phyloP scores from a whole-genome alignment of 139 green algal genomes.

The Microglena sp. region DNA sequence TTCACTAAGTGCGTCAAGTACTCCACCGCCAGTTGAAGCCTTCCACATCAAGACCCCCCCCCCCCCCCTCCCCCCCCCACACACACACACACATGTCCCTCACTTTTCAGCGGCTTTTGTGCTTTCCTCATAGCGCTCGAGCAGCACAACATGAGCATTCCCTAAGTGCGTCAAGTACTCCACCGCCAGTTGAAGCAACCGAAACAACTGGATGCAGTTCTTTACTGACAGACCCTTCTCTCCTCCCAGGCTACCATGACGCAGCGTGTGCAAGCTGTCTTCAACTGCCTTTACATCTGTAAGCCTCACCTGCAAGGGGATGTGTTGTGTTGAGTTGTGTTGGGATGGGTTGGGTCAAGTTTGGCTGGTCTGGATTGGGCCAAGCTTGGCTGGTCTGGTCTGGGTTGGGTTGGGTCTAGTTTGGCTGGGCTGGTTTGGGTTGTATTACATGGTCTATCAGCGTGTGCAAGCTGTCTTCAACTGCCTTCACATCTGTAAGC shows the following conservation, averaged over 20 bases:
- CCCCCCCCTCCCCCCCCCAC: too few relatives aligned
- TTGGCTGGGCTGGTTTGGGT: neutral
- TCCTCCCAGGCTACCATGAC: slow-evolving; percentile 13
- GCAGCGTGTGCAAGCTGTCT: slow-evolving; percentile 29
- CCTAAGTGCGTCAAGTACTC: slow-evolving; percentile 34
- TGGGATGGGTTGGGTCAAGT: neutral
- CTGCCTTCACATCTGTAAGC: slow-evolving; percentile 20
- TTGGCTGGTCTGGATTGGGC: neutral
- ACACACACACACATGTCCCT: too few relatives aligned
- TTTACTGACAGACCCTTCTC: slow-evolving; percentile 14
- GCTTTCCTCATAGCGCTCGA: too few relatives aligned
- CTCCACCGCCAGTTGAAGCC: too few relatives aligned
- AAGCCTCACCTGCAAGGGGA: slow-evolving; percentile 16
- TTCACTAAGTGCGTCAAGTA: too few relatives aligned
- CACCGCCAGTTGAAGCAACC: slow-evolving; percentile 33
- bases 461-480: slow-evolving; percentile 26
- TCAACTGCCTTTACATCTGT: slow-evolving; percentile 31
- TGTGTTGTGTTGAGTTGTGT: neutral
- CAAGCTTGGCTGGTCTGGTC: neutral
- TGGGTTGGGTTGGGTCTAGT: neutral
- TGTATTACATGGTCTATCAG: slow-evolving; percentile 12
- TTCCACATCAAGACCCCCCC: too few relatives aligned
- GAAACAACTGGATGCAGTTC: slow-evolving; percentile 37
- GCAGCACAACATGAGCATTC: slow-evolving; percentile 20
- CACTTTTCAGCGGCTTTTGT: too few relatives aligned